These are phyloP conservation scores for Somion occarium DNA, from an alignment of 1,284 basidiomycete species.

Conservation along the genomic window DNA sequence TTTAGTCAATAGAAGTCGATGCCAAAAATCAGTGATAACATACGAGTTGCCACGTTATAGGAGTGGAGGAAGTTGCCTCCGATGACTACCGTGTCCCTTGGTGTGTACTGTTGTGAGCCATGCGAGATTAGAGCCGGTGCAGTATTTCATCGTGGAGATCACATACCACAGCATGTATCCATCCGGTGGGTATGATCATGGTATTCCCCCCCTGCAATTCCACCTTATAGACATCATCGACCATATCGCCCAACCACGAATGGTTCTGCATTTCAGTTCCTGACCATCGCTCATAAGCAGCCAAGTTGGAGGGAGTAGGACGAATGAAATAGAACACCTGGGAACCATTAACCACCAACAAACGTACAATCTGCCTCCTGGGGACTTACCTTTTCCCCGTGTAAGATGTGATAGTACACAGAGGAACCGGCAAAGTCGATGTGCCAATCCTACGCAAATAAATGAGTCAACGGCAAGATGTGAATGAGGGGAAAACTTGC, in stretches of 20 bases:
- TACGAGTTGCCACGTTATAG: slow-evolving; percentile 71
- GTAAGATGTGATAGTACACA: slow-evolving; percentile 89
- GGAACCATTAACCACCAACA: not conserved
- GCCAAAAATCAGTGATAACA: slow-evolving; percentile 23
- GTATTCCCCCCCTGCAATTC: slow-evolving; percentile 84
- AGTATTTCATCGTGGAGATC: not conserved
- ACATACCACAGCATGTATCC: slow-evolving; percentile 95
- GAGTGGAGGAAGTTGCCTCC: slow-evolving; percentile 97
- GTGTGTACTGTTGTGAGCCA: slow-evolving; percentile 64
- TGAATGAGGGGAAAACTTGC: slow-evolving; percentile 38
- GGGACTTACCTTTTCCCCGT: slow-evolving; percentile 66
- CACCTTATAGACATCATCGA: slow-evolving; percentile 85
- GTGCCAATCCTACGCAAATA: slow-evolving; percentile 81
- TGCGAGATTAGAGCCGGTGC: not conserved
- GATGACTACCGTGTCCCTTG: slow-evolving; percentile 89
- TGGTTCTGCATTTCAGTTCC: slow-evolving; percentile 84
- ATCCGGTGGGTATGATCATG: slow-evolving; percentile 95
- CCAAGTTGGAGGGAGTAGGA: slow-evolving; percentile 83
- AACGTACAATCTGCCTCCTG: not conserved
- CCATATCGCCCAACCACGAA: slow-evolving; percentile 89
- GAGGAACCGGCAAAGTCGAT: slow-evolving; percentile 94
- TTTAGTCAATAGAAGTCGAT: slow-evolving; percentile 7
- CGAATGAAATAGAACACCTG: slow-evolving; percentile 94
- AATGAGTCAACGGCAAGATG: slow-evolving; percentile 5
- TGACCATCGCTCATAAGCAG: slow-evolving; percentile 88